These are phyloP conservation scores for Meyerozyma guilliermondii DNA, from an alignment of 1,139 yeast genomes.

Conservation along the genomic window DNA sequence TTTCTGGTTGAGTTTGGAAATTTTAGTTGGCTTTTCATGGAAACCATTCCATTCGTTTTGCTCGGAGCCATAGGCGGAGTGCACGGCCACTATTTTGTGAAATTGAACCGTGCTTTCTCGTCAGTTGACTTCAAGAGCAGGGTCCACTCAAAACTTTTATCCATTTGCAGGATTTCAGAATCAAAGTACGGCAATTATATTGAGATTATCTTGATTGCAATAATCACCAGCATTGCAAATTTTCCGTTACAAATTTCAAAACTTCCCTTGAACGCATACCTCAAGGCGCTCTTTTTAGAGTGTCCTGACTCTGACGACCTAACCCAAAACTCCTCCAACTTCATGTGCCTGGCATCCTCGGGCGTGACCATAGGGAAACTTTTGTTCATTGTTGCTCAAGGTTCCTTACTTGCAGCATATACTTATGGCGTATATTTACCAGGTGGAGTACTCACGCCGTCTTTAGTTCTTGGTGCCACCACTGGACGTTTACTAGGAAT, in stretches of 20 bases:
- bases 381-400: slow-evolving; percentile 44
- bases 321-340: slow-evolving; percentile 18
- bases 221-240: slow-evolving; percentile 48
- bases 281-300: slow-evolving; percentile 59
- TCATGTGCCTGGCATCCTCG: slow-evolving; percentile 31
- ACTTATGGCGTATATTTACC: slow-evolving; percentile 66
- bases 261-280: slow-evolving; percentile 50
- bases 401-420: slow-evolving; percentile 54
- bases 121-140: slow-evolving; percentile 14
- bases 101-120: slow-evolving; percentile 36
- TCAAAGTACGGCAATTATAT: slow-evolving; percentile 17
- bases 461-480: slow-evolving; percentile 65
- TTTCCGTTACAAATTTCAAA: slow-evolving; percentile 54
- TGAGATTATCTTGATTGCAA: slow-evolving; percentile 47
- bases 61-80: slow-evolving; percentile 69
- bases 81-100: slow-evolving; percentile 53
- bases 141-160: slow-evolving; percentile 17
- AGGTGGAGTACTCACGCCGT: slow-evolving; percentile 73
- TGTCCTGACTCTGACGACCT: slow-evolving; percentile 34
- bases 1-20: slow-evolving; percentile 63
- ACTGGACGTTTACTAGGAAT: slow-evolving; percentile 67
- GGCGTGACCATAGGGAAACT: slow-evolving; percentile 30
- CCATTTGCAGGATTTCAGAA: slow-evolving; percentile 10
- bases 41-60: slow-evolving; percentile 60
- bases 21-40: slow-evolving; percentile 69